Percentiles rank a stretch among this genome's conserved stretches.
These are phyloP conservation scores for Psidium guajava DNA, from an alignment of 345 rosid genomes.

Conservation along the genomic window DNA sequence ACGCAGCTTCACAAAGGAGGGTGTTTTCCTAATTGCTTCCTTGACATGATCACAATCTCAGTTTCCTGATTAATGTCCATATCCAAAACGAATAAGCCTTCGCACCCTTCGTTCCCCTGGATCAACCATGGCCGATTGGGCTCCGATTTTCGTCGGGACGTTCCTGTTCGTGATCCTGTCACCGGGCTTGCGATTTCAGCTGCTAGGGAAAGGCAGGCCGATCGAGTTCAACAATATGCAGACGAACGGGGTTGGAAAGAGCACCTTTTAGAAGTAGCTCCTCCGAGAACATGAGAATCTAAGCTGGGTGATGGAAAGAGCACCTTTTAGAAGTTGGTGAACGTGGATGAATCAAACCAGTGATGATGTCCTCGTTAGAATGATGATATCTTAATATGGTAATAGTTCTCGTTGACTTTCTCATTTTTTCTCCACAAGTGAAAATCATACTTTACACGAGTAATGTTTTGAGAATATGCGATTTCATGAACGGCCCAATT, in stretches of 20 bases:
- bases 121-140: conserved; percentile 79
- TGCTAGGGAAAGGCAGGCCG: conserved; percentile 34
- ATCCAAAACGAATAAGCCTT: no score
- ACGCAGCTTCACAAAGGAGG: background rate
- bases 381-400: background rate
- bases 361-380: background rate
- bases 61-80: background rate
- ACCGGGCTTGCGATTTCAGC: background rate
- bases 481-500: background rate
- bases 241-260: conserved; percentile 13
- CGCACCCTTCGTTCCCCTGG: no score
- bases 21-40: background rate
- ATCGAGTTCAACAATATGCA: background rate
- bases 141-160: conserved; percentile 71
- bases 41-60: background rate
- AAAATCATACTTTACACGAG: background rate
- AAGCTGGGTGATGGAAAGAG: background rate
- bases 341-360: background rate
- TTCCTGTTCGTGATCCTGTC: conserved; percentile 64
- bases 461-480: background rate
- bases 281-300: conserved; percentile 2
- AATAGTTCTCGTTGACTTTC: background rate
- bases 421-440: background rate
- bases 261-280: conserved; percentile 31
- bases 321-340: background rate